These are phyloP conservation scores for Sporothrix schenckii DNA, from an alignment of 2,329 filamentous ascomycete genomes.

Conservation along the genomic window DNA sequence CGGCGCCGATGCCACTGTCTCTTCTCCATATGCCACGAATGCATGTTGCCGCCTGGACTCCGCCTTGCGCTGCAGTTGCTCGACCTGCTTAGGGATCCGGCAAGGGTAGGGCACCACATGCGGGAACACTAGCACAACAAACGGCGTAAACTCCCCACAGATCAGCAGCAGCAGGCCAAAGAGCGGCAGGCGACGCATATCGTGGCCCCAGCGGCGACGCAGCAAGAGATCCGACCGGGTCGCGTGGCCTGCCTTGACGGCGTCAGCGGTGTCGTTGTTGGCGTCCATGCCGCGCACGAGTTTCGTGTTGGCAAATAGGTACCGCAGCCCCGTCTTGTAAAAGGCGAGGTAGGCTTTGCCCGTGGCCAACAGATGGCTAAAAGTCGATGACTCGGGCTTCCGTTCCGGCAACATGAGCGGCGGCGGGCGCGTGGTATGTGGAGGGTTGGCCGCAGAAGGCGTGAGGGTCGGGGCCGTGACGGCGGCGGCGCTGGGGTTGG, in stretches of 20 bases:
- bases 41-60: conserved; percentile 55
- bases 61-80: conserved; percentile 54
- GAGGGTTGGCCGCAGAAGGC: conserved; percentile 61
- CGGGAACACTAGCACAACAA: conserved; percentile 73
- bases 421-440: conserved; percentile 71
- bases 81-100: conserved; percentile 75
- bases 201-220: conserved; percentile 66
- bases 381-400: conserved; percentile 48
- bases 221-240: conserved; percentile 73
- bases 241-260: conserved; percentile 12
- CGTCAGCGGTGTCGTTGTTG: conserved; percentile 44
- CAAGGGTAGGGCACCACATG: conserved; percentile 77
- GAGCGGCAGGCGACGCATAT: conserved; percentile 74
- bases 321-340: conserved; percentile 83
- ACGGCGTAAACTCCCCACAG: conserved; percentile 83
- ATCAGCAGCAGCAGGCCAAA: conserved; percentile 76
- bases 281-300: conserved; percentile 29
- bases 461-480: conserved; percentile 18
- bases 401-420: conserved; percentile 65
- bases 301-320: conserved; percentile 66
- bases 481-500: background rate
- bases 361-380: conserved; percentile 60
- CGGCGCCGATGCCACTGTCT: conserved; percentile 24
- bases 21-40: conserved; percentile 43
- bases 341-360: conserved; percentile 80